These are phyloP conservation scores for Bruguiera sexangula DNA, from an alignment of 345 rosid species.

Conservation along the genomic window DNA sequence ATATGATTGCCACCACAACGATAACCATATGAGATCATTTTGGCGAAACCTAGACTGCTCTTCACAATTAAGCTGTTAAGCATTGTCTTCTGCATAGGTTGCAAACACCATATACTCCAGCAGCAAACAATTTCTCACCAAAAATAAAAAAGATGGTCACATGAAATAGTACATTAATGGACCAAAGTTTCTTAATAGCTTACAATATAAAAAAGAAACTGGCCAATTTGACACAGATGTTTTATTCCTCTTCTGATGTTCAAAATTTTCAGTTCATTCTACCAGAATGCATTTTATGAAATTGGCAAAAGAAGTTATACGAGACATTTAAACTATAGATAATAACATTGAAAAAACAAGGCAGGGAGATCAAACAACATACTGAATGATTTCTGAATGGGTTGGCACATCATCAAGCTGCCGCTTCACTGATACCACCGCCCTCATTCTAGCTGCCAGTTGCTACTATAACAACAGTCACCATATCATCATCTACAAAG, in stretches of 20 bases:
- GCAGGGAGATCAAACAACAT: constrained; percentile 27
- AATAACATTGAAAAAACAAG: background rate
- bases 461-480: constrained; percentile 41
- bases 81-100: background rate
- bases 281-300: background rate
- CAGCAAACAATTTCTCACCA: background rate
- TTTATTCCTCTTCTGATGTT: too few relatives aligned
- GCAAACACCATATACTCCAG: background rate
- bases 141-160: background rate
- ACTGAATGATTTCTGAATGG: constrained; percentile 79
- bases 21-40: background rate
- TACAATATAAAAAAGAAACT: background rate
- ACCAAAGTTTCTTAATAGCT: background rate
- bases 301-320: background rate
- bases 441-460: constrained; percentile 56
- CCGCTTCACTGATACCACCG: constrained; percentile 48
- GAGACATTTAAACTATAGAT: background rate
- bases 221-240: background rate
- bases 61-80: background rate
- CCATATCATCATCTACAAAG: constrained; percentile 6
- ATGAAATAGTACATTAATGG: background rate
- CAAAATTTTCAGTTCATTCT: too few relatives aligned
- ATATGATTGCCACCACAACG: too few relatives aligned
- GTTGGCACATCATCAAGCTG: constrained; percentile 69
- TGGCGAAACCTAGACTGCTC: background rate